Evolutionary conservation across 129 eudicot genomes (phyloP).

Genomic region (Arctium lappa): DNA sequence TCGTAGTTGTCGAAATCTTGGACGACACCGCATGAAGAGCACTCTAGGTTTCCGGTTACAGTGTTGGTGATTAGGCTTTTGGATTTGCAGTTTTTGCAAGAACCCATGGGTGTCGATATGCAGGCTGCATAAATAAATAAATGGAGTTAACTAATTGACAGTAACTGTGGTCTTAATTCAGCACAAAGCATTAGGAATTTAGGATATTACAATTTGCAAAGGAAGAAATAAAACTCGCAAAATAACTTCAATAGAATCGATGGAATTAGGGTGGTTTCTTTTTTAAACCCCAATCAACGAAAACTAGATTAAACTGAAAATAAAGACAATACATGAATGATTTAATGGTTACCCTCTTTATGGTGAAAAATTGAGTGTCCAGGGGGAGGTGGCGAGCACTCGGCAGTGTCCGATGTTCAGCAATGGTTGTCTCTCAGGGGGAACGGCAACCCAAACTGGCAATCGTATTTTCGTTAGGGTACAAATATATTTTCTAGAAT

Average conservation of each 20-base stretch:
- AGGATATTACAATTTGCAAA: background rate
- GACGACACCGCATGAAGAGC: constrained; percentile 54
- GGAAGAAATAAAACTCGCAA: background rate
- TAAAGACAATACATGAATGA: no score
- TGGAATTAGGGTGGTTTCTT: no score
- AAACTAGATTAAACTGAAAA: no score
- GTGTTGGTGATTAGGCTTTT: constrained; percentile 39
- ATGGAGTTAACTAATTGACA: background rate
- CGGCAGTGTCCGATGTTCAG: no score
- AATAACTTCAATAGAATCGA: background rate
- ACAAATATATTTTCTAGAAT: no score
- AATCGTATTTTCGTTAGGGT: no score
- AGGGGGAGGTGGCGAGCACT: no score
- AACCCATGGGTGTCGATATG: constrained; percentile 1
- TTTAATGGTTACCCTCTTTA: no score
- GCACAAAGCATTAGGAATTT: background rate
- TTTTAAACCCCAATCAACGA: no score
- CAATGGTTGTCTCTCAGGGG: no score
- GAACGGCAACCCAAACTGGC: no score
- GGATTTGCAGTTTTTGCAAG: constrained; percentile 48
- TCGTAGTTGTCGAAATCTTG: constrained; percentile 51
- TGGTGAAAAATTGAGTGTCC: no score
- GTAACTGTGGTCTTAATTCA: background rate
- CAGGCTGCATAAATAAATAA: background rate
- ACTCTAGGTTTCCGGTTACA: constrained; percentile 35